Percentiles rank a stretch among this genome's conserved stretches.
These are phyloP conservation scores for Phialophora tarda DNA, from an alignment of 2,329 filamentous ascomycete species.

Conservation along the genomic window DNA sequence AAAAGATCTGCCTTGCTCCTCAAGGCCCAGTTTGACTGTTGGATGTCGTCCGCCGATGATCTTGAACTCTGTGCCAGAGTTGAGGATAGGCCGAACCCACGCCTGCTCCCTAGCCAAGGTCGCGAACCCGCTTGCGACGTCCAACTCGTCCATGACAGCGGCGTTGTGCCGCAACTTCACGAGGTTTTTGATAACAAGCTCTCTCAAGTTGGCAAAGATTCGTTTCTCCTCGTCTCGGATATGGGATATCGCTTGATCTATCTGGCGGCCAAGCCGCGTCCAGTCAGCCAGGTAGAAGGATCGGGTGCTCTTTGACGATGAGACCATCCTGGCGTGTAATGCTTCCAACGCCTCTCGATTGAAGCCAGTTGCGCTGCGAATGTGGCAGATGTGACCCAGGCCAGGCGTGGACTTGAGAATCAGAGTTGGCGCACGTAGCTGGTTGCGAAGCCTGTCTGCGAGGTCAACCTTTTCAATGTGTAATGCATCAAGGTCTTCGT, in stretches of 20 bases:
- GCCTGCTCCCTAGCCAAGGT: conserved; percentile 74
- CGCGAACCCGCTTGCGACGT: conserved; percentile 86
- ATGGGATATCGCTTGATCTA: conserved; percentile 77
- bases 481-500: conserved; percentile 68
- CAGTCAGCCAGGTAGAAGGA: conserved; percentile 85
- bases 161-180: conserved; percentile 88
- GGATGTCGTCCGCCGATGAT: conserved; percentile 88
- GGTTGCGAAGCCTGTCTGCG: conserved; percentile 64
- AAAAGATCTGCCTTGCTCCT: conserved; percentile 79
- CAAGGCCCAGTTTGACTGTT: conserved; percentile 83
- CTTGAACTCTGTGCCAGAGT: conserved; percentile 68
- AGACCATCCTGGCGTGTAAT: conserved; percentile 63
- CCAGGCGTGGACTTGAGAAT: conserved; percentile 85
- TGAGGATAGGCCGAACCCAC: conserved; percentile 75
- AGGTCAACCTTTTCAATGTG: conserved; percentile 65
- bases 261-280: conserved; percentile 76
- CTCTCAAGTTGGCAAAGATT: conserved; percentile 76
- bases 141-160: conserved; percentile 88
- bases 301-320: conserved; percentile 80
- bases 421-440: conserved; percentile 68
- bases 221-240: conserved; percentile 84
- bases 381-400: conserved; percentile 86
- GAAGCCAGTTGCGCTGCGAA: conserved; percentile 65
- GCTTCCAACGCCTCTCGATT: conserved; percentile 60
- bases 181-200: conserved; percentile 77